These are phyloP conservation scores for Abrus pulchellus DNA, from an alignment of 306 rosid genomes.

Conservation along the genomic window DNA sequence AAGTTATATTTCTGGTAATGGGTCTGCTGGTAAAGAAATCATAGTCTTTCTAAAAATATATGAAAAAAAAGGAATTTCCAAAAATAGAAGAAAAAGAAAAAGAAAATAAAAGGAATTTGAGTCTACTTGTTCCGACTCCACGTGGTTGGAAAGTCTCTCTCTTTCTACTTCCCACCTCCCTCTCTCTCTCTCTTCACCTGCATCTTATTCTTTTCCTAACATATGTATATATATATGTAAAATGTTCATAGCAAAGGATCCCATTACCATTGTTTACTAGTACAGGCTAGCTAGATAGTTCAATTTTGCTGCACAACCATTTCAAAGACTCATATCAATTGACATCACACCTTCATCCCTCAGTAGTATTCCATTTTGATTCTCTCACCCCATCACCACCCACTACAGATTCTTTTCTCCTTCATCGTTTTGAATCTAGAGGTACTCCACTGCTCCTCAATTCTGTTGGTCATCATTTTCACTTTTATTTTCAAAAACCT, in stretches of 20 bases:
- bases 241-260: slow-evolving; percentile 32
- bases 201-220: background rate
- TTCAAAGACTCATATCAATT: background rate
- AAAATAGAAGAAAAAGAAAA: background rate
- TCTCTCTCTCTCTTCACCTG: slow-evolving; percentile 36
- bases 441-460: slow-evolving; percentile 50
- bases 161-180: slow-evolving; percentile 5
- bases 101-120: background rate
- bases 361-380: slow-evolving; percentile 18
- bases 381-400: background rate
- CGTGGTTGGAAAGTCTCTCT: slow-evolving; percentile 54
- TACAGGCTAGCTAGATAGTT: slow-evolving; percentile 18
- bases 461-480: slow-evolving; percentile 19
- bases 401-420: slow-evolving; percentile 37
- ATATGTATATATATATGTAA: slow-evolving; percentile 41
- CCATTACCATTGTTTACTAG: slow-evolving; percentile 37
- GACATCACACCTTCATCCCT: slow-evolving; percentile 19
- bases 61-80: background rate
- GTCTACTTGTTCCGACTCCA: slow-evolving; percentile 52
- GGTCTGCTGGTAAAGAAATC: slow-evolving; percentile 38
- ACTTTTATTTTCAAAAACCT: background rate
- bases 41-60: slow-evolving; percentile 2
- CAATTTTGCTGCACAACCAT: slow-evolving; percentile 32
- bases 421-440: slow-evolving; percentile 50
- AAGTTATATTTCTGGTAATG: background rate